Percentiles rank a stretch among this genome's conserved stretches.
These are phyloP conservation scores for Heterobasidion annosum DNA, from an alignment of 1,284 basidiomycete genomes.

Conservation along the genomic window DNA sequence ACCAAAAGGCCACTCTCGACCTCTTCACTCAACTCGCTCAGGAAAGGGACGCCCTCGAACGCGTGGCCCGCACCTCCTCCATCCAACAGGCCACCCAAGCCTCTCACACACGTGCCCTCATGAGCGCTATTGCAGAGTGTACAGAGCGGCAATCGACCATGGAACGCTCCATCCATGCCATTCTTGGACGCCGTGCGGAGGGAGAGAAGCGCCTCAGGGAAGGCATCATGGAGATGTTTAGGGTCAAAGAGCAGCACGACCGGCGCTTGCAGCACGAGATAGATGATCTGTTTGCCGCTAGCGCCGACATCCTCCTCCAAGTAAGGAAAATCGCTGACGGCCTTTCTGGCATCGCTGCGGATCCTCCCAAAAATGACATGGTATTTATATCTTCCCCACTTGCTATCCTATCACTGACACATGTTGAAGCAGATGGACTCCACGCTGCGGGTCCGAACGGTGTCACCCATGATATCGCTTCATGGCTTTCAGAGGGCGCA, in stretches of 20 bases:
- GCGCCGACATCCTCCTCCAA: neutral
- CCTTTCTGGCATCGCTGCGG: neutral
- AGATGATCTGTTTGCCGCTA: neutral
- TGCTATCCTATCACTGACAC: too few relatives aligned
- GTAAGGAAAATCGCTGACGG: neutral
- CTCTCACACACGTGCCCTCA: neutral
- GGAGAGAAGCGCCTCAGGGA: neutral
- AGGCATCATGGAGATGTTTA: neutral
- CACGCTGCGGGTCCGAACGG: too few relatives aligned
- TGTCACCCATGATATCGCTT: too few relatives aligned
- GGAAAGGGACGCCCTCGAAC: neutral
- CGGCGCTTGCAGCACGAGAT: neutral
- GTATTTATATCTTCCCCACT: neutral
- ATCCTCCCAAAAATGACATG: neutral
- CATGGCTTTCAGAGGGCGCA: too few relatives aligned
- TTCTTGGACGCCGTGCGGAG: neutral
- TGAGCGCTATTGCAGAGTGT: neutral
- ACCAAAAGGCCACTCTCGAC: neutral
- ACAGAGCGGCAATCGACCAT: neutral
- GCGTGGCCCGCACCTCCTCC: too few relatives aligned
- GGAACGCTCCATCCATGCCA: neutral
- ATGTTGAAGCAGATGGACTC: too few relatives aligned
- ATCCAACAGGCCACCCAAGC: neutral
- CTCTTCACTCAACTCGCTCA: neutral
- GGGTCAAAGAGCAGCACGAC: neutral